Base-by-base conservation (phyloP, 2,329 filamentous ascomycete species). In the Fusarium clavum region DNA sequence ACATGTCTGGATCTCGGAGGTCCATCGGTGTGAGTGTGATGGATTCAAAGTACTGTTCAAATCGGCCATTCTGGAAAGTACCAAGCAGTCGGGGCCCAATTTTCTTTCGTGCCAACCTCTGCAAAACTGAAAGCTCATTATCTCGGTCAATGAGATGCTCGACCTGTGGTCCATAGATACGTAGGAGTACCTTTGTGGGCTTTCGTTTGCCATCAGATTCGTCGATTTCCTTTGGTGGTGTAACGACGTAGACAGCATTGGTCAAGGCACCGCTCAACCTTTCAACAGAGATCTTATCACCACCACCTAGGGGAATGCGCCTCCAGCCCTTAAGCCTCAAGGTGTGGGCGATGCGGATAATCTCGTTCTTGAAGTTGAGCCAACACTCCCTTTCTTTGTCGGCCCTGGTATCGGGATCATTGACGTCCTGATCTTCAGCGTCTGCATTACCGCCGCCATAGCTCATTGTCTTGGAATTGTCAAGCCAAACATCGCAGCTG, bases 111-210 rank as follows among this genome's bases (percentile, higher is more conserved):
- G 93, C 94, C 32, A 99, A 87, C 44, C 96, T 91, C 63, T 91
- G 89, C 20, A 99, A 86, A 51, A 98, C 96, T 64, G 90, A 89
- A 18, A 99, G 85, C 79, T 99, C 96, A 25, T 92, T 92, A 60
- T 98, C 93, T 64, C 96, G 89, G 78, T 99, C 95, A 74, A 99
- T 99, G 45, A 99, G 86, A 79, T 98, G 94, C 76, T 97, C 95
- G 5, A 97, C 95, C 76, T 98, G 93, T 1, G 95, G 94, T 0
- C 96, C 96, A 74, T 99, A 99, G 63, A 99, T 92, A 41, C 96
- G 91, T 20, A 99, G 85, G 1, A 99, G 86, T 3, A 99, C 84
- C 79, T 97, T 97, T 6, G 81, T 79, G 0, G 87, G 87, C 24
- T 72, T 77, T 67, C 82, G 86, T 74, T 81, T 86, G 53, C 82